Evolutionary conservation across 1,284 basidiomycete genomes (phyloP).

Genomic region (Bjerkandera adusta): DNA sequence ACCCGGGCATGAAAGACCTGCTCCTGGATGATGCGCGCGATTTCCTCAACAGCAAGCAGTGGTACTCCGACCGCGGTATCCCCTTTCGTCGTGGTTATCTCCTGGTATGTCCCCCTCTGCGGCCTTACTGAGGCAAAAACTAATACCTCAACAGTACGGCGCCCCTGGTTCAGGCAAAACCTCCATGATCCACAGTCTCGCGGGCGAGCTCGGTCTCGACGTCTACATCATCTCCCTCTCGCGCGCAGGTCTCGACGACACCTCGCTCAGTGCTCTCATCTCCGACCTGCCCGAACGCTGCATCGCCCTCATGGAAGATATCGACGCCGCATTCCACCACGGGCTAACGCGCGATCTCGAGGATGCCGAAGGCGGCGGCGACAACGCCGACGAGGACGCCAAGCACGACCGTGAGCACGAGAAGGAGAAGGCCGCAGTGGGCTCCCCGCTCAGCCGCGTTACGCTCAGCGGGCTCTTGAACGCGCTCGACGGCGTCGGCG

Average conservation of each 20-base stretch:
- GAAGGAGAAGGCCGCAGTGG: slow-evolving; percentile 10
- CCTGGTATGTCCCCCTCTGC: slow-evolving; percentile 38
- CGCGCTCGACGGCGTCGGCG: slow-evolving; percentile 72
- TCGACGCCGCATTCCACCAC: slow-evolving; percentile 70
- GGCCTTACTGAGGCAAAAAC: slow-evolving; percentile 6
- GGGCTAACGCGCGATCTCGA: slow-evolving; percentile 46
- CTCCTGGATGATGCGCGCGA: slow-evolving; percentile 65
- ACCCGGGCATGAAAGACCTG: slow-evolving; percentile 61
- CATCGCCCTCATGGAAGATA: slow-evolving; percentile 80
- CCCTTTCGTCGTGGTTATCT: slow-evolving; percentile 74
- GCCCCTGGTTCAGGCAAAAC: slow-evolving; percentile 77
- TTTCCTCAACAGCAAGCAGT: slow-evolving; percentile 61
- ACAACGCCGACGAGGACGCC: slow-evolving; percentile 13
- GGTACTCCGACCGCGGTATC: slow-evolving; percentile 69
- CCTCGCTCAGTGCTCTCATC: slow-evolving; percentile 56
- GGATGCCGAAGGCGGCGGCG: slow-evolving; percentile 17
- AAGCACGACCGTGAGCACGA: slow-evolving; percentile 3
- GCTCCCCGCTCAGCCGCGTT: slow-evolving; percentile 36
- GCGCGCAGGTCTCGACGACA: slow-evolving; percentile 68
- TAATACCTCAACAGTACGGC: slow-evolving; percentile 46
- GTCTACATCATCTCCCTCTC: slow-evolving; percentile 78
- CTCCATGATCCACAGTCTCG: slow-evolving; percentile 71
- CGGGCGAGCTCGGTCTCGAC: slow-evolving; percentile 71
- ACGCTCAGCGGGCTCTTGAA: slow-evolving; percentile 73
- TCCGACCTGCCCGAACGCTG: slow-evolving; percentile 64